A percentile compares a stretch with the other conserved stretches of the same genome.
phyloP scores from a whole-genome alignment of 2,329 filamentous ascomycete species.

The Phoma sp. region DNA sequence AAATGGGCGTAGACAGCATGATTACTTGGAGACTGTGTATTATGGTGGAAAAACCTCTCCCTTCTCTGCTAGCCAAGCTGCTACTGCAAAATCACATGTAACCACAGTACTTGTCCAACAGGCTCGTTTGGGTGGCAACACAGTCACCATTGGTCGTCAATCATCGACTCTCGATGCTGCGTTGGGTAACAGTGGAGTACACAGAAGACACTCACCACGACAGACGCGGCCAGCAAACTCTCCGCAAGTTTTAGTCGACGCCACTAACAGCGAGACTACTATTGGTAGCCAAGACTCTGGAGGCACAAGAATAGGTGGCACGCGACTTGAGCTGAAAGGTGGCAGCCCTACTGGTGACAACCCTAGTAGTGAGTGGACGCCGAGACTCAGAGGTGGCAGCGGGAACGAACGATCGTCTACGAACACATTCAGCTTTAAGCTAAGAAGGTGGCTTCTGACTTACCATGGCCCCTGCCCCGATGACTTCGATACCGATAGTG shows the following conservation, averaged over 20 bases:
- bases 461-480: conserved; percentile 6
- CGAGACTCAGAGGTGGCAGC: conserved; percentile 4
- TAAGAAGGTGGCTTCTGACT: conserved; percentile 8
- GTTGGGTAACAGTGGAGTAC: not conserved
- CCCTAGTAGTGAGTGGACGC: too few relatives aligned
- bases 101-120: conserved; percentile 2
- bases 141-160: not conserved
- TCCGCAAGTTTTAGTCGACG: not conserved
- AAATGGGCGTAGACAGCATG: not conserved
- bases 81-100: not conserved
- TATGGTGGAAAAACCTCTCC: not conserved
- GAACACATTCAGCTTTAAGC: conserved; percentile 1
- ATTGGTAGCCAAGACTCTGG: not conserved
- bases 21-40: conserved; percentile 1
- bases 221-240: not conserved
- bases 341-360: not conserved
- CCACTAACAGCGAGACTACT: not conserved
- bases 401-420: not conserved
- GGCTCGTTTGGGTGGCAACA: not conserved
- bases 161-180: not conserved
- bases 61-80: not conserved
- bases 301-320: not conserved
- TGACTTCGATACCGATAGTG: conserved; percentile 2
- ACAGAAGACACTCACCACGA: not conserved
- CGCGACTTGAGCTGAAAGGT: conserved; percentile 8